Conservation (phyloP, 1,284 basidiomycete genomes). For the Agroathelia rolfsii region DNA sequence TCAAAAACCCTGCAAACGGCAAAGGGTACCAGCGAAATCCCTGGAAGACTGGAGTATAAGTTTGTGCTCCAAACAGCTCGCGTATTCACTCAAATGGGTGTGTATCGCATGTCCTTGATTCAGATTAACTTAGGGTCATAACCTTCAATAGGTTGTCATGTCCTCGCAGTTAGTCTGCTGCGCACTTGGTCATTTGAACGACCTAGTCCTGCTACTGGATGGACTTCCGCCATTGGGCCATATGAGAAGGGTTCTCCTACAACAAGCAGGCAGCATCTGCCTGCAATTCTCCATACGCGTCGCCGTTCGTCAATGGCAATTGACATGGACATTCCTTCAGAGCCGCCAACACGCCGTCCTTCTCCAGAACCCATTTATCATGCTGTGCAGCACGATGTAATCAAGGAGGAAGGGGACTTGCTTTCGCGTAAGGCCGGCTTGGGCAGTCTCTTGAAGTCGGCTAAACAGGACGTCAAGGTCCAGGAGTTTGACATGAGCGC, state of each 20-base stretch:
- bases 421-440: constrained; percentile 62
- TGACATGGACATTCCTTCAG: constrained; percentile 74
- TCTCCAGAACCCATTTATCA: constrained; percentile 33
- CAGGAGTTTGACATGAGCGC: constrained; percentile 80
- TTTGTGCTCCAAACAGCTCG: constrained; percentile 89
- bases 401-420: constrained; percentile 45
- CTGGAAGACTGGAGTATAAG: constrained; percentile 80
- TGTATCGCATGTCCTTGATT: constrained; percentile 19
- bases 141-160: constrained; percentile 71
- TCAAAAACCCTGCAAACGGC: constrained; percentile 86
- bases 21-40: constrained; percentile 84
- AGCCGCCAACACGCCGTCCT: constrained; percentile 45
- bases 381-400: constrained; percentile 25
- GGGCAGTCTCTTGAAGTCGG: constrained; percentile 77
- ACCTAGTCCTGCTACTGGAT: constrained; percentile 36
- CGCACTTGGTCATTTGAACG: constrained; percentile 86
- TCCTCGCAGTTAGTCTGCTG: constrained; percentile 78
- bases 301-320: constrained; percentile 70
- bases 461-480: constrained; percentile 77
- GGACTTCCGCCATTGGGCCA: constrained; percentile 21
- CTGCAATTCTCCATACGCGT: too few relatives aligned
- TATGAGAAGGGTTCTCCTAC: too few relatives aligned
- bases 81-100: constrained; percentile 89
- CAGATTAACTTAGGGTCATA: too few relatives aligned
- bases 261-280: constrained; percentile 31